A percentile compares a stretch with the other conserved stretches of the same genome.
These are phyloP conservation scores for Cryptosporidium ryanae DNA, from an alignment of 169 alveolate species.

Conservation along the genomic window DNA sequence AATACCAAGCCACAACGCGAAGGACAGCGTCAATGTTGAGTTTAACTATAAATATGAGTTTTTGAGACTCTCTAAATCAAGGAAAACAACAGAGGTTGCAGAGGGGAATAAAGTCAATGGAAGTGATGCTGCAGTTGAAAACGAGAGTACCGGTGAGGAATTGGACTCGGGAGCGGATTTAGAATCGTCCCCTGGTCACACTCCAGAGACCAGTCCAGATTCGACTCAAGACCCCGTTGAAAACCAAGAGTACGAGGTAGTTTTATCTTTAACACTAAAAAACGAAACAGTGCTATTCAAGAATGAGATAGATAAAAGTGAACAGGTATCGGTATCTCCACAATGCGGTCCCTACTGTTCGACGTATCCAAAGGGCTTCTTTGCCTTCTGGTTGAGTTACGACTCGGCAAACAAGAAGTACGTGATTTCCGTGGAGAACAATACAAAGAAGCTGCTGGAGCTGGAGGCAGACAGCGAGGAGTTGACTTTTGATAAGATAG, in stretches of 20 bases:
- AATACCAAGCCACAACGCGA: not conserved
- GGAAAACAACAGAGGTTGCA: no score
- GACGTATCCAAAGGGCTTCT: slow-evolving; percentile 62
- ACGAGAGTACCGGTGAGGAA: no score
- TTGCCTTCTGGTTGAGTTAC: slow-evolving; percentile 60
- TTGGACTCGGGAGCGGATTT: no score
- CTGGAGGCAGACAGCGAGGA: not conserved
- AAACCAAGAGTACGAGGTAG: not conserved
- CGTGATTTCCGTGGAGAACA: slow-evolving; percentile 39
- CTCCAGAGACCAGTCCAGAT: no score
- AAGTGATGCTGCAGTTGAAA: no score
- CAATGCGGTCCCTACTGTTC: slow-evolving; percentile 75
- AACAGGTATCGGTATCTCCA: slow-evolving; percentile 7
- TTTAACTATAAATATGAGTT: slow-evolving; percentile 35
- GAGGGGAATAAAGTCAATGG: no score
- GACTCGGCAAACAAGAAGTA: slow-evolving; percentile 25
- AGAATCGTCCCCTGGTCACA: no score
- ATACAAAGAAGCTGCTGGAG: slow-evolving; percentile 28
- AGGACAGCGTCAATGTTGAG: not conserved
- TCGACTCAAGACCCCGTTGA: not conserved
- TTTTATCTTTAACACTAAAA: not conserved
- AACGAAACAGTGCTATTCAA: not conserved
- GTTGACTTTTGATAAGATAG: slow-evolving; percentile 1
- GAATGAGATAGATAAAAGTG: not conserved
- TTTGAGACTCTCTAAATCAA: not conserved